phyloP scores from a whole-genome alignment of 352 stramenopile genomes.

The Peronospora belbahrii region DNA sequence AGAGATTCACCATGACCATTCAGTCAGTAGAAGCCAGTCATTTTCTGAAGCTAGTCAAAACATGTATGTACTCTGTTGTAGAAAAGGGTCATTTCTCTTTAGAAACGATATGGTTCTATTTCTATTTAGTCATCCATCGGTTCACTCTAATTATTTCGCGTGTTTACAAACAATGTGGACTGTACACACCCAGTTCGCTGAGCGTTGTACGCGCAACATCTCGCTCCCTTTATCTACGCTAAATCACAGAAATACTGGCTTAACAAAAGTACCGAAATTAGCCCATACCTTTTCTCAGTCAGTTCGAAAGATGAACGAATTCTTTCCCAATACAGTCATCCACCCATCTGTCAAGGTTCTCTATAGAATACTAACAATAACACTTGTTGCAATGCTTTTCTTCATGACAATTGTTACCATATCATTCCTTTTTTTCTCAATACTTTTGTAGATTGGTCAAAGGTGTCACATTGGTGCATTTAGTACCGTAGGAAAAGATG shows the following conservation, averaged over 20 bases:
- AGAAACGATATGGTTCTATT: not conserved
- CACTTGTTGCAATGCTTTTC: not conserved
- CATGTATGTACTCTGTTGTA: no score
- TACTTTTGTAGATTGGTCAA: constrained; percentile 39
- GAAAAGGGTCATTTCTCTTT: no score
- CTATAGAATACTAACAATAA: not conserved
- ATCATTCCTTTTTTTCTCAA: no score
- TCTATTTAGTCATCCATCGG: not conserved
- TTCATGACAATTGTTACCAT: no score
- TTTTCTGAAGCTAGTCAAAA: no score
- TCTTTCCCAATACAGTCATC: constrained; percentile 26
- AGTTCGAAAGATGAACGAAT: constrained; percentile 1
- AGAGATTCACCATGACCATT: no score
- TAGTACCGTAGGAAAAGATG: constrained; percentile 42
- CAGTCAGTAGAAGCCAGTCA: no score
- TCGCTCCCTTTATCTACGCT: not conserved
- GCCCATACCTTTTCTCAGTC: constrained; percentile 4
- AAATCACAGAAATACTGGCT: not conserved
- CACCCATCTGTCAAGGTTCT: constrained; percentile 39
- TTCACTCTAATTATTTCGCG: no score
- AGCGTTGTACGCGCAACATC: not conserved
- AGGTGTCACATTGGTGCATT: constrained; percentile 52
- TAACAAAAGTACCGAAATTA: not conserved
- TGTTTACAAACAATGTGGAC: not conserved
- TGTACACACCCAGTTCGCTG: constrained; percentile 1